Percentiles rank a stretch among this genome's conserved stretches.
Evolutionary conservation across 305 asterid genomes (phyloP).

Genomic region (Fraxinus dipetala): DNA sequence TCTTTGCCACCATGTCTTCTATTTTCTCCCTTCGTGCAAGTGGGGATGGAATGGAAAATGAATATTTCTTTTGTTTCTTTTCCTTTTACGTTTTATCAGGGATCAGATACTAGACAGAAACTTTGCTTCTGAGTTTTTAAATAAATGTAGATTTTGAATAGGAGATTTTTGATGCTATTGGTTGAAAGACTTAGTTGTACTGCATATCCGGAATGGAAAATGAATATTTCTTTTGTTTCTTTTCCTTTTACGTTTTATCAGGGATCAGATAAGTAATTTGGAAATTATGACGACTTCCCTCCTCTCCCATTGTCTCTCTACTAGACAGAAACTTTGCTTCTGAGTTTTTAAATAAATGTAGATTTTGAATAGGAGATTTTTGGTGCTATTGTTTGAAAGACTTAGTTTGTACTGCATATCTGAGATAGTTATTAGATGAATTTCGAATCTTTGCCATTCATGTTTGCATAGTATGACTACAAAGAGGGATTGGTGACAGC

Average conservation of each 20-base stretch:
- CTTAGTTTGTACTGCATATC: background rate
- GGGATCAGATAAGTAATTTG: background rate
- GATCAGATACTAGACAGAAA: no score
- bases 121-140: no score
- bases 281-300: background rate
- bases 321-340: background rate
- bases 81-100: background rate
- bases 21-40: background rate
- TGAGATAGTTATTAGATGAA: background rate
- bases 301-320: background rate
- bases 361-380: background rate
- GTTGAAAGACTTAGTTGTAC: no score
- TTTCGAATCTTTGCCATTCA: background rate
- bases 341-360: background rate
- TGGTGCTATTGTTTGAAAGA: background rate
- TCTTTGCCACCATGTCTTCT: background rate
- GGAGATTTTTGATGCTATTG: no score
- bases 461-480: background rate
- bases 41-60: background rate
- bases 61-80: background rate
- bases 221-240: no score
- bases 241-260: no score
- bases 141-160: no score
- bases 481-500: background rate
- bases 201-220: no score